phyloP scores from a whole-genome alignment of 2,329 filamentous ascomycete species.

The Albifimbria verrucaria region DNA sequence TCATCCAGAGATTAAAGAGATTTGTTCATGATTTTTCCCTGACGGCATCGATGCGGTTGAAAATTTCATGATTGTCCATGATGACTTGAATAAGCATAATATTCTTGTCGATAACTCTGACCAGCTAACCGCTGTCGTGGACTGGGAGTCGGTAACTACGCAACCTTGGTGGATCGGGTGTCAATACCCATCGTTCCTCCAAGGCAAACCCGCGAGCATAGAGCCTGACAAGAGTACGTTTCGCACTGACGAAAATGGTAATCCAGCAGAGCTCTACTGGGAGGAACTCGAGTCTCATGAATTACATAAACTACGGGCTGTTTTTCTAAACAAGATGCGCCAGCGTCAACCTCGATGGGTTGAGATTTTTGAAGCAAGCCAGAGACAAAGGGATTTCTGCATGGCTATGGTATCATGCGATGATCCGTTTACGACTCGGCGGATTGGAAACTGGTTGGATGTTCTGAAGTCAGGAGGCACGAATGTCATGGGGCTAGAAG shows the following conservation, averaged over 20 bases:
- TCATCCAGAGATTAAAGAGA: conserved; percentile 22
- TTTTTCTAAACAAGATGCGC: conserved; percentile 2
- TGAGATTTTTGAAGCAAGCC: background rate
- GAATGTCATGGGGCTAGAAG: background rate
- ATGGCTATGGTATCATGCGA: background rate
- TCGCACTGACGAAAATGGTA: background rate
- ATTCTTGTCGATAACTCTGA: conserved; percentile 34
- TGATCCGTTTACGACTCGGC: conserved; percentile 1
- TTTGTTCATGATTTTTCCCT: conserved; percentile 28
- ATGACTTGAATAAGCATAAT: conserved; percentile 33
- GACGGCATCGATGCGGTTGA: conserved; percentile 15
- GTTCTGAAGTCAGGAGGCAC: background rate
- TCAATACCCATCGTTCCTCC: conserved; percentile 30
- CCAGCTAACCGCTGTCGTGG: conserved; percentile 32
- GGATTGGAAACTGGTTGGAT: background rate
- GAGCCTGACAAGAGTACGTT: background rate
- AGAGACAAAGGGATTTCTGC: background rate
- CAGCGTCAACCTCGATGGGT: conserved; percentile 1
- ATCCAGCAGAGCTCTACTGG: background rate
- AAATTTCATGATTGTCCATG: conserved; percentile 28
- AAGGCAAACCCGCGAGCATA: background rate
- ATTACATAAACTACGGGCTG: background rate
- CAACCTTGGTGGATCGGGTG: conserved; percentile 36
- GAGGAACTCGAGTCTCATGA: background rate
- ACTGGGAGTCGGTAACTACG: conserved; percentile 41